Evolutionary conservation across 2,329 filamentous ascomycete species (phyloP).

Genomic region (Monilinia vaccinii-corymbosi): DNA sequence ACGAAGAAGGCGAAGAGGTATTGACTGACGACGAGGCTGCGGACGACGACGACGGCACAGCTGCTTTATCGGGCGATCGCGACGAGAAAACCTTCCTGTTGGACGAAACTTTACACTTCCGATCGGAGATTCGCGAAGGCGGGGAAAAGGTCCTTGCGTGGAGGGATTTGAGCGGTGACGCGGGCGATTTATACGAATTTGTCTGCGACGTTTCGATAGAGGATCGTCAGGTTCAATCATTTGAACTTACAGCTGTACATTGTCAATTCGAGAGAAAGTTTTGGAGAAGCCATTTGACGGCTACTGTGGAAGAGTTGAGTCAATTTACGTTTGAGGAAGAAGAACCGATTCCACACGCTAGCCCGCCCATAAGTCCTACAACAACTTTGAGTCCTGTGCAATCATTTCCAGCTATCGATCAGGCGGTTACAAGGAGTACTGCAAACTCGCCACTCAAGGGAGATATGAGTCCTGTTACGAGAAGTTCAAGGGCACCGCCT

Average conservation of each 20-base stretch:
- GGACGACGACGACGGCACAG: constrained; percentile 61
- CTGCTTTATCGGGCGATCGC: constrained; percentile 67
- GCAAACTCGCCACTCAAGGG: constrained; percentile 42
- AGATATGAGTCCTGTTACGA: constrained; percentile 15
- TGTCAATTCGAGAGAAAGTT: constrained; percentile 98
- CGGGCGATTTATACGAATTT: constrained; percentile 94
- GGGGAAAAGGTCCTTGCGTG: constrained; percentile 86
- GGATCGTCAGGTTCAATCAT: constrained; percentile 63
- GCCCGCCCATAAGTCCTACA: constrained; percentile 47
- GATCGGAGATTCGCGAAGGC: constrained; percentile 69
- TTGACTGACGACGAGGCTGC: constrained; percentile 81
- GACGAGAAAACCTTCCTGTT: constrained; percentile 97
- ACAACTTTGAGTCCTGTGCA: constrained; percentile 21
- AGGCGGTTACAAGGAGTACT: constrained; percentile 18
- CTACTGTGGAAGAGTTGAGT: constrained; percentile 69
- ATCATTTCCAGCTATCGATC: constrained; percentile 17
- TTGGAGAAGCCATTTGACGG: constrained; percentile 67
- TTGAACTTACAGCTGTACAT: constrained; percentile 75
- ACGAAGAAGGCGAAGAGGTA: constrained; percentile 95
- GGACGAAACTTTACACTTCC: constrained; percentile 84
- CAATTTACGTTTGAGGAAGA: constrained; percentile 72
- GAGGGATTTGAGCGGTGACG: constrained; percentile 89
- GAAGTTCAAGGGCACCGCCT: constrained; percentile 13
- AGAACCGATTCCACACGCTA: constrained; percentile 55
- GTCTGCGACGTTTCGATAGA: constrained; percentile 74